These are phyloP conservation scores for Stephanodiscus triporus DNA, from an alignment of 108 stramenopile species.

Conservation along the genomic window DNA sequence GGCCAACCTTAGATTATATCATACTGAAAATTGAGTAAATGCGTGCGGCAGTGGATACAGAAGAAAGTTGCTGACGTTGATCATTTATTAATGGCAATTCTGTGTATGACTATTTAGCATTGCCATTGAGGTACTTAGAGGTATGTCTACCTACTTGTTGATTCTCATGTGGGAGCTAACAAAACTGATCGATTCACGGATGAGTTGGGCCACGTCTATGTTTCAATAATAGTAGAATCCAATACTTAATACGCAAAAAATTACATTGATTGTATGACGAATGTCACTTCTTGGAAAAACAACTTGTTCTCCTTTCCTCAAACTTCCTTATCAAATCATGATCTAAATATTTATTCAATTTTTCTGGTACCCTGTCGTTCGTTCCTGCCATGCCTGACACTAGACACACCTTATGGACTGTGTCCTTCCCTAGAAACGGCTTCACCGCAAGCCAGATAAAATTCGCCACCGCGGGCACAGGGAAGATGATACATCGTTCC, in stretches of 20 bases:
- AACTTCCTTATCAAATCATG: slow-evolving; percentile 45
- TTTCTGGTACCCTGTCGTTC: slow-evolving; percentile 50
- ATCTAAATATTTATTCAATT: slow-evolving; percentile 46
- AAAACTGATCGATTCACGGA: too few relatives aligned
- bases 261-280: too few relatives aligned
- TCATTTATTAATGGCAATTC: too few relatives aligned
- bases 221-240: not conserved
- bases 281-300: slow-evolving; percentile 4
- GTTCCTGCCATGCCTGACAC: slow-evolving; percentile 54
- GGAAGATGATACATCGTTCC: slow-evolving; percentile 56
- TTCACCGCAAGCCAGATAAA: slow-evolving; percentile 63
- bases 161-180: too few relatives aligned
- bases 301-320: slow-evolving; percentile 34
- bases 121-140: too few relatives aligned
- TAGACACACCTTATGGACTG: slow-evolving; percentile 40
- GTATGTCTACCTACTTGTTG: too few relatives aligned
- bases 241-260: too few relatives aligned
- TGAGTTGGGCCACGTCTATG: too few relatives aligned
- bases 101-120: too few relatives aligned
- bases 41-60: too few relatives aligned
- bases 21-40: too few relatives aligned
- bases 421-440: slow-evolving; percentile 49
- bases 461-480: slow-evolving; percentile 55
- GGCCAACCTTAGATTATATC: not conserved
- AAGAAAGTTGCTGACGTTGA: too few relatives aligned